phyloP scores from a whole-genome alignment of 768 basidiomycete species.

The Nevesoporus exiguus region DNA sequence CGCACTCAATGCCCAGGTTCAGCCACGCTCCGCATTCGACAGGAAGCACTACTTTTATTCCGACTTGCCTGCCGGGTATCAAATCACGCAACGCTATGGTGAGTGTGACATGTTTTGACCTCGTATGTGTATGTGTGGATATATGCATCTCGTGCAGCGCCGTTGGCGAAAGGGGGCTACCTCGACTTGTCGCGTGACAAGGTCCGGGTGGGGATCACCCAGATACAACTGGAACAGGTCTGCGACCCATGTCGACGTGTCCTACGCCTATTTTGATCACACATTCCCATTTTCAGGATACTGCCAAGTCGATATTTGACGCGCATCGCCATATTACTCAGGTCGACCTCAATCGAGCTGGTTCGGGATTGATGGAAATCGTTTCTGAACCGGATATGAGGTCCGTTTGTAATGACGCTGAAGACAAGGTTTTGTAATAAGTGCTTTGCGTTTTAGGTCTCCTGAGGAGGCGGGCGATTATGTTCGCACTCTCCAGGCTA shows the following conservation, averaged over 20 bases:
- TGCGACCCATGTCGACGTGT: constrained; percentile 11
- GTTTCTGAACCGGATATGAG: constrained; percentile 82
- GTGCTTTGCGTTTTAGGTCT: constrained; percentile 38
- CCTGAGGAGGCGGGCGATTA: constrained; percentile 91
- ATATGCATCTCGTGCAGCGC: constrained; percentile 46
- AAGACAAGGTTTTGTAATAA: background rate
- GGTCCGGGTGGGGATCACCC: constrained; percentile 74
- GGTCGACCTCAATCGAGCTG: constrained; percentile 90
- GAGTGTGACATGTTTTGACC: constrained; percentile 7
- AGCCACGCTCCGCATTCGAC: constrained; percentile 78
- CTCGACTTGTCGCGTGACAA: constrained; percentile 42
- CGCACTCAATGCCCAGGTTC: constrained; percentile 67
- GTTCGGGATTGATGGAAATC: constrained; percentile 90
- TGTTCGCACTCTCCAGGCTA: constrained; percentile 74
- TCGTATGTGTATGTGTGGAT: background rate
- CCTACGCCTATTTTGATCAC: background rate
- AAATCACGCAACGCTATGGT: constrained; percentile 97
- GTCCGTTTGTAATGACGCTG: constrained; percentile 26
- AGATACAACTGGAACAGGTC: constrained; percentile 95
- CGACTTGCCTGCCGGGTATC: constrained; percentile 91
- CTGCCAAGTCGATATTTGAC: constrained; percentile 76
- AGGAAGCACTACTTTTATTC: constrained; percentile 98
- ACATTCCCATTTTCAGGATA: constrained; percentile 56
- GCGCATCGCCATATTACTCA: constrained; percentile 47
- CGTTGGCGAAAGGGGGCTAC: constrained; percentile 68